Evolutionary conservation across 768 basidiomycete species (phyloP), one percentile per base, ranked within the genome.

Genomic region (Hemileccinum rubropunctum): DNA sequence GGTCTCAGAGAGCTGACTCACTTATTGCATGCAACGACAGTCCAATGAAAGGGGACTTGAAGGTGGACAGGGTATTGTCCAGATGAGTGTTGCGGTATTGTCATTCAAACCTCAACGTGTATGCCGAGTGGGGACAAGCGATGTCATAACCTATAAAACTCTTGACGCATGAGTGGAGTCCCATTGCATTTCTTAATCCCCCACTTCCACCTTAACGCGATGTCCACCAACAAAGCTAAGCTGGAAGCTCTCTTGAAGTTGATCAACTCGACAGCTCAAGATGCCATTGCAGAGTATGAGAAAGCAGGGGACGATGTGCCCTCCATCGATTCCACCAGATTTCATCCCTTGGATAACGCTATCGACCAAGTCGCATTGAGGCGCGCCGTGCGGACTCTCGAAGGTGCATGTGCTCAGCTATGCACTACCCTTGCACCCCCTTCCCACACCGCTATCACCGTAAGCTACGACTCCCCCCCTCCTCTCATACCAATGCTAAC

Each of bases 371-470:
- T 61, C 18, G 56, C 48, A 0, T 45, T 70, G 37, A 66, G 59
- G 55, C 46, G 43, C 13, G 52, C 64, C 2, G 34, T 71, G 27
- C 58, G 62, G 21, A 64, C 53, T 3, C 55, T 71, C 17, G 69
- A 71, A 50, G 72, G 71, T 34, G 70, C 71, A 41, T 71, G 70
- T 51, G 58, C 59, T 15, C 72, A 70, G 49, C 36, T 73, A 30
- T 69, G 69, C 49, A 42, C 63, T 9, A 66, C 68, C 18, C 58
- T 72, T 13, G 68, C 69, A 10, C 70, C 60, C 0, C 72, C 71
- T 17, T 45, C 56, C 8, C 70, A 71, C 42, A 63, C 59, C 3
- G 59, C 60, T 2, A 49, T 63, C 36, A 71, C 69, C 28, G 71
- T 73, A 44, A 38, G 65, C 28, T 8, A 30, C 20, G 28, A 8